Percentiles rank a stretch among this genome's conserved stretches.
Conservation (phyloP, 495 filamentous ascomycete species). For the Annulohypoxylon nitens region DNA sequence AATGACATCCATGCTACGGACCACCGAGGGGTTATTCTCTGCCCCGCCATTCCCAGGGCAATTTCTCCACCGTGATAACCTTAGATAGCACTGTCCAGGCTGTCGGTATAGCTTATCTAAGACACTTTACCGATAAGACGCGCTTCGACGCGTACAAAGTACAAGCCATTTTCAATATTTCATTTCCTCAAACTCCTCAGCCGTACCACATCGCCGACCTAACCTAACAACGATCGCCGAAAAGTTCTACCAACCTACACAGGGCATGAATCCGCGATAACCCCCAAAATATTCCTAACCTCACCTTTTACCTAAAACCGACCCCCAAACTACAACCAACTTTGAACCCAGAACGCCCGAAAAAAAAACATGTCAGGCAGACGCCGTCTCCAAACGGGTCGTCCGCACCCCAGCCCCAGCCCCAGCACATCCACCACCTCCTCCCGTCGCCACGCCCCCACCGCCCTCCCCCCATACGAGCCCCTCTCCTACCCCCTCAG, state of each 20-base stretch:
- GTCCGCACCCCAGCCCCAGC: conserved; percentile 23
- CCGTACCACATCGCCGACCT: background rate
- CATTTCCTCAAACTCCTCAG: background rate
- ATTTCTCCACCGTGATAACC: conserved; percentile 4
- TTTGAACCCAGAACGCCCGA: background rate
- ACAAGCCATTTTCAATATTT: background rate
- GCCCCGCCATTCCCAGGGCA: conserved; percentile 6
- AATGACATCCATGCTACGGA: conserved; percentile 19
- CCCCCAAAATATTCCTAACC: too few relatives aligned
- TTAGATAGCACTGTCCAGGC: background rate
- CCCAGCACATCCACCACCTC: conserved; percentile 25
- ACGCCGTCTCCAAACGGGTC: conserved; percentile 30
- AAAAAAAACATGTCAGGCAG: conserved; percentile 21
- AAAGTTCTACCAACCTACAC: background rate
- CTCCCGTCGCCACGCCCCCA: conserved; percentile 40
- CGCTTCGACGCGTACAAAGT: conserved; percentile 33
- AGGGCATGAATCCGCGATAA: background rate
- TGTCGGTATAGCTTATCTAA: conserved; percentile 21
- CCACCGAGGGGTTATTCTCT: background rate
- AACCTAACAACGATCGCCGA: background rate
- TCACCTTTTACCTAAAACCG: background rate
- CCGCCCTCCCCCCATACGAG: conserved; percentile 70
- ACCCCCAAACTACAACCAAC: background rate
- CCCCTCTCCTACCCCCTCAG: conserved; percentile 65
- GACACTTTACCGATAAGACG: conserved; percentile 24